Conservation (phyloP, 1,139 yeast species). For the Hyphopichia wangnamkhiaoensis region DNA sequence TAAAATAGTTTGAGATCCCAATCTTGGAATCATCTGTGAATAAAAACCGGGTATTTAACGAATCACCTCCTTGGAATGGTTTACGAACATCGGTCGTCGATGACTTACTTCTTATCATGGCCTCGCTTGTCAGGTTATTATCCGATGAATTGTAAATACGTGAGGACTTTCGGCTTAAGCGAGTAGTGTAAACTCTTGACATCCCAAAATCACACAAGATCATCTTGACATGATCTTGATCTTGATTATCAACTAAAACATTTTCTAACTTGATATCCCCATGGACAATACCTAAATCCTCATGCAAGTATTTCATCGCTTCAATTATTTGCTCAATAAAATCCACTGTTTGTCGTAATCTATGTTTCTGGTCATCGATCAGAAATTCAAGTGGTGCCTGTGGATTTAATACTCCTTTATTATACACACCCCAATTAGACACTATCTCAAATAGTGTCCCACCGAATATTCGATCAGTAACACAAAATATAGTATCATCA, state of each 20-base stretch:
- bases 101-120: constrained; percentile 50
- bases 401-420: constrained; percentile 26
- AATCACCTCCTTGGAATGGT: constrained; percentile 38
- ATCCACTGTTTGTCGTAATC: constrained; percentile 22
- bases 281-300: constrained; percentile 67
- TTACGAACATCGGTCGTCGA: constrained; percentile 36
- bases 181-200: constrained; percentile 44
- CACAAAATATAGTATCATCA: constrained; percentile 64
- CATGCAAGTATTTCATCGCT: constrained; percentile 73
- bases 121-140: background rate
- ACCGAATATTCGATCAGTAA: constrained; percentile 70
- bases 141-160: background rate
- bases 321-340: constrained; percentile 55
- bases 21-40: constrained; percentile 36
- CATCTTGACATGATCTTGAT: constrained; percentile 30
- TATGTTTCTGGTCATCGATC: constrained; percentile 23
- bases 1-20: constrained; percentile 29
- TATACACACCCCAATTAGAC: constrained; percentile 59
- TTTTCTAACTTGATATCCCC: constrained; percentile 91
- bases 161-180: constrained; percentile 29
- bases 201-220: constrained; percentile 88
- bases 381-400: constrained; percentile 35
- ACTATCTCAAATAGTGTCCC: constrained; percentile 85
- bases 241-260: constrained; percentile 57
- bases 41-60: constrained; percentile 24